Evolutionary conservation across 208 protist species (phyloP), one percentile per base, ranked within the genome.

Genomic region (Crithidia expoeki): DNA sequence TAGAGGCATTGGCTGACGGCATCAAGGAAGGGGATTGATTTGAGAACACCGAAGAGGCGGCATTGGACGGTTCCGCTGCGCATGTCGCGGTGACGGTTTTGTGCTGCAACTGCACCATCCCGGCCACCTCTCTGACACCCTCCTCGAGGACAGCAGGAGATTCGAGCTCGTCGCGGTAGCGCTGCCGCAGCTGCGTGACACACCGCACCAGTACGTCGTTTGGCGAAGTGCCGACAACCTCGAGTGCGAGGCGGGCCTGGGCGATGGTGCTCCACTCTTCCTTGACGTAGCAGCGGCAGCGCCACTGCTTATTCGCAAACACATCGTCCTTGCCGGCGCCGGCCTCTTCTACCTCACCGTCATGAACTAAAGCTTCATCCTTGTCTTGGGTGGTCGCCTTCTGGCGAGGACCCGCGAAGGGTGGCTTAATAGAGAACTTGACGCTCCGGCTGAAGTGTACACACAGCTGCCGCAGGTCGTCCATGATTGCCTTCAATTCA

Each of bases 341-440:
- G 2, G 44, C 59, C n/a, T 71, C 56, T 40, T 68, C 23, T 9
- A 34, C 42, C 16, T 25, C 34, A 23, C 42, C 21, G 19, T 14
- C 42, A n/a, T 21, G 2, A 16, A 21, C 2, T 6, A 14, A 52
- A 9, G 9, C 50, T 44, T n/a, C 36, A 6, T n/a, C 10, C 6
- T 32, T 1, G 56, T 47, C 42, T 23, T 33, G 25, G n/a, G 32
- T 23, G 53, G 50, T 17, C n/a, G 30, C 3, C 42, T 10, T 42
- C 55, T 52, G 28, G 12, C 32, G 12, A 19, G 17, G 33, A 3
- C 23, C 5, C 4, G 30, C 28, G 30, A 51, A 68, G 12, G 89
- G 89, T 14, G 76, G 80, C 57, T 93, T 94, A 27, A 96, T 86
- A 36, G 89, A 88, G 65, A 96, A 94, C 57, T 93, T 93, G 19